phyloP scores from a whole-genome alignment of 2,329 filamentous ascomycete genomes.

The Diaporthe sp. region DNA sequence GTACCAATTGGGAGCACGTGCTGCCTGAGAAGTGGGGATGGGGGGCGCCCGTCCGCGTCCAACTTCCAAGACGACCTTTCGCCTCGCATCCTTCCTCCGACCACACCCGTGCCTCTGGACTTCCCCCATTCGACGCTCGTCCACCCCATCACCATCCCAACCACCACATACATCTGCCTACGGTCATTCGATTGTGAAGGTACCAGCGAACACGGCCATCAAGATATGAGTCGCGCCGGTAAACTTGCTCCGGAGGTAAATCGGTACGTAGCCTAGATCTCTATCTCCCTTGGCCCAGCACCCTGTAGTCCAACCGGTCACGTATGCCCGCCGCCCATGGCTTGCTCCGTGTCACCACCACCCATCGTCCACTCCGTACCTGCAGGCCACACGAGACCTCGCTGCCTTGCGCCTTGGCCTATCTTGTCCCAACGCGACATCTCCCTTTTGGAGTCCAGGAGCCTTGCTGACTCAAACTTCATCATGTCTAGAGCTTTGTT shows the following conservation, averaged over 20 bases:
- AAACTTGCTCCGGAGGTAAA: slow-evolving; percentile 99
- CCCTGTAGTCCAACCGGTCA: slow-evolving; percentile 9
- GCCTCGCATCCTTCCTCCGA: slow-evolving; percentile 39
- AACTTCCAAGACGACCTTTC: slow-evolving; percentile 32
- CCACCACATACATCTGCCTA: slow-evolving; percentile 27
- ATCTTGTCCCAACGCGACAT: slow-evolving; percentile 3
- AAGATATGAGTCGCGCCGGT: slow-evolving; percentile 95
- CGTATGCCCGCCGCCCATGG: slow-evolving; percentile 1
- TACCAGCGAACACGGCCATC: slow-evolving; percentile 53
- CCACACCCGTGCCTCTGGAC: slow-evolving; percentile 40
- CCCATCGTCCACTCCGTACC: slow-evolving; percentile 20
- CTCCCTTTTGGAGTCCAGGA: slow-evolving; percentile 19
- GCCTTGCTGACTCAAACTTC: slow-evolving; percentile 46
- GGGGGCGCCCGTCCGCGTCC: slow-evolving; percentile 24
- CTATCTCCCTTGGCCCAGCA: slow-evolving; percentile 47
- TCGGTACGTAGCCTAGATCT: slow-evolving; percentile 74
- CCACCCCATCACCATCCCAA: slow-evolving; percentile 27
- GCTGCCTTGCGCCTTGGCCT: neutral
- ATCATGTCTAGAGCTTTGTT: slow-evolving; percentile 86
- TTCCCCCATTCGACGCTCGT: slow-evolving; percentile 13
- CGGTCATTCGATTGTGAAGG: slow-evolving; percentile 39
- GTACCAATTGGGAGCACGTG: slow-evolving; percentile 34
- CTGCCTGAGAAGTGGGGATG: slow-evolving; percentile 35
- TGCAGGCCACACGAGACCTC: slow-evolving; percentile 12
- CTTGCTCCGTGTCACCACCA: slow-evolving; percentile 30